A percentile compares a stretch with the other conserved stretches of the same genome.
Conservation (phyloP, 345 rosid species). For the Melaleuca quinquenervia region DNA sequence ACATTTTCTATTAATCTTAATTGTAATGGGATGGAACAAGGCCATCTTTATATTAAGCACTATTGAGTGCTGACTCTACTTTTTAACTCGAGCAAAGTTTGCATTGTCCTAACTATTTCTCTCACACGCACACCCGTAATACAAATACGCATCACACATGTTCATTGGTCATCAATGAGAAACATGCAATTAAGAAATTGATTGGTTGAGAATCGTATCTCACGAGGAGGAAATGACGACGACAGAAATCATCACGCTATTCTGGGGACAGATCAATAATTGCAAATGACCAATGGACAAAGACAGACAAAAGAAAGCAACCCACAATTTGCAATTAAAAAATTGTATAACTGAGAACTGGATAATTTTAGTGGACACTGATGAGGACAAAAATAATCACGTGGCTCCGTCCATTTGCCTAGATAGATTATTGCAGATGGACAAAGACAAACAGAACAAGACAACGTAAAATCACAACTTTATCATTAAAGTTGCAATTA, state of each 20-base stretch:
- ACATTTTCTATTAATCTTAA: rapidly evolving
- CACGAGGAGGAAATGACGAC: rapidly evolving
- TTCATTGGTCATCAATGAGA: neutral
- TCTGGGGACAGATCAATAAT: no score
- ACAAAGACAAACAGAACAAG: neutral
- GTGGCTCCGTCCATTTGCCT: neutral
- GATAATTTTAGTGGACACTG: no score
- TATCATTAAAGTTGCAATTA: no score
- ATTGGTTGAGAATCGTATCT: neutral
- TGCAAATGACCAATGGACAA: neutral
- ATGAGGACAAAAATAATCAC: neutral
- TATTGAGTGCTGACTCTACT: no score
- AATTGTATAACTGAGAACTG: no score
- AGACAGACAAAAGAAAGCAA: no score
- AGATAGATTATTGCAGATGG: neutral
- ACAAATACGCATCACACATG: neutral
- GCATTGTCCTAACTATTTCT: no score
- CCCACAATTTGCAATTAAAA: no score
- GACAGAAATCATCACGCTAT: neutral
- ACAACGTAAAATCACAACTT: no score
- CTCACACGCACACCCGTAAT: neutral
- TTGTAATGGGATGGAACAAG: neutral
- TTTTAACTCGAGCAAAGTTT: no score
- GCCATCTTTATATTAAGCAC: no score
- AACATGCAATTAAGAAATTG: neutral